Conservation (phyloP, 257 asterid genomes). For the Dorcoceras hygrometricum region DNA sequence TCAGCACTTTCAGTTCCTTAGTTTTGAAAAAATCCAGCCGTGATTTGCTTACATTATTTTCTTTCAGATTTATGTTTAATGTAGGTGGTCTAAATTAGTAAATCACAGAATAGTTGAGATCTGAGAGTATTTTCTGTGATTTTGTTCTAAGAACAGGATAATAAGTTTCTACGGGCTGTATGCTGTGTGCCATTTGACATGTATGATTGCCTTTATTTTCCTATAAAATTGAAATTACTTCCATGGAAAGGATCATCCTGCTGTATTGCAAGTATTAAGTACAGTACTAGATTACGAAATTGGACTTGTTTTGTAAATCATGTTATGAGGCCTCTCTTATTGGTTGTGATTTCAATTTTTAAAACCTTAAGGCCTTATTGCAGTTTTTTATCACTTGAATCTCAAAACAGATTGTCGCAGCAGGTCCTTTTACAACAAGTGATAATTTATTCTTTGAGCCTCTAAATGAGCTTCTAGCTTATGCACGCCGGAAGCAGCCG, state of each 20-base stretch:
- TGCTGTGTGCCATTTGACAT: not conserved
- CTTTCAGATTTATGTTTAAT: slow-evolving; percentile 12
- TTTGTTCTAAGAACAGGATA: slow-evolving; percentile 5
- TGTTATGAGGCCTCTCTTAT: slow-evolving; percentile 2
- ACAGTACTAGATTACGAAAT: not conserved
- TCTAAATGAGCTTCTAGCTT: slow-evolving; percentile 75
- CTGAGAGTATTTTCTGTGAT: not conserved
- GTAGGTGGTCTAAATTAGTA: slow-evolving; percentile 16
- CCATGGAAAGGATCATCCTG: slow-evolving; percentile 12
- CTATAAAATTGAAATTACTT: slow-evolving; percentile 9
- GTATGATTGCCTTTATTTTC: slow-evolving; percentile 10
- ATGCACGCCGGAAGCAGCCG: slow-evolving; percentile 89
- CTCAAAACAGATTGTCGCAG: slow-evolving; percentile 80
- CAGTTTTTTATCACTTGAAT: slow-evolving; percentile 25
- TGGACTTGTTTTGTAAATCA: slow-evolving; percentile 5
- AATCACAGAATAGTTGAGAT: slow-evolving; percentile 11
- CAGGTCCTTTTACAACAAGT: slow-evolving; percentile 89
- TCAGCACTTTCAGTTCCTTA: not conserved
- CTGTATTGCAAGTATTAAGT: not conserved
- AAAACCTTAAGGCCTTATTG: slow-evolving; percentile 21
- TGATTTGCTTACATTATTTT: slow-evolving; percentile 8
- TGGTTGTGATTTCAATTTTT: slow-evolving; percentile 19
- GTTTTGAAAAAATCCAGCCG: not conserved
- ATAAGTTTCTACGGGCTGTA: not conserved
- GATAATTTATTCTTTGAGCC: slow-evolving; percentile 90